phyloP scores from a whole-genome alignment of 371 early-diverging fungal genomes.

The Saksenaea oblongispora region DNA sequence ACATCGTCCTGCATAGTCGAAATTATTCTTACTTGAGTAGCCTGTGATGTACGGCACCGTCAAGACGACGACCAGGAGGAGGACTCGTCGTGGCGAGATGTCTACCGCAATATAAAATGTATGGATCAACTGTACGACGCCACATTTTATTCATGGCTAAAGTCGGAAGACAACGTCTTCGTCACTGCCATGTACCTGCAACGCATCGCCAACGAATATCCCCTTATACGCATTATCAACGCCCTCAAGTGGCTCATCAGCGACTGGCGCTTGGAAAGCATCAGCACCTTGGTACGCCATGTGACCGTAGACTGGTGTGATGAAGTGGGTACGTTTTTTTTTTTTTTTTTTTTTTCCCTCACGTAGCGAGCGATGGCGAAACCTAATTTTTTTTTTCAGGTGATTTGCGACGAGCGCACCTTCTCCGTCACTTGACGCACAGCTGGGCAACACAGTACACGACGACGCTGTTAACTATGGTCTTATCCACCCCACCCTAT shows the following conservation, averaged over 20 bases:
- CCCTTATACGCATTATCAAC: conserved; percentile 68
- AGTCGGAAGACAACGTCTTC: conserved; percentile 73
- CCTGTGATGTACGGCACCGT: not conserved
- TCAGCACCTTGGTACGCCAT: conserved; percentile 62
- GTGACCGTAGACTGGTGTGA: conserved; percentile 69
- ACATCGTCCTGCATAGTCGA: not conserved
- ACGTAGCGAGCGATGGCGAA: not conserved
- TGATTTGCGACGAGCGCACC: conserved; percentile 54
- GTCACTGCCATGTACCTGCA: conserved; percentile 71
- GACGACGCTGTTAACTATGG: conserved; percentile 48
- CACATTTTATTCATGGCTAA: conserved; percentile 74
- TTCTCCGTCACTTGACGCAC: conserved; percentile 55
- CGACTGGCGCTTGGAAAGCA: conserved; percentile 72
- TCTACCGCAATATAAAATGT: conserved; percentile 66
- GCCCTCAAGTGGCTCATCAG: conserved; percentile 72
- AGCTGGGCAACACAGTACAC: conserved; percentile 66
- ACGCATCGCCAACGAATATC: conserved; percentile 74
- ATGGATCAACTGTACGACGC: conserved; percentile 79
- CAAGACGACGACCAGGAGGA: not conserved
- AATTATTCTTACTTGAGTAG: not conserved
- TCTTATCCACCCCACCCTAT: conserved; percentile 42
- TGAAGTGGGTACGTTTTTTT: conserved; percentile 31
- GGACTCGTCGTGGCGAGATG: conserved; percentile 56
- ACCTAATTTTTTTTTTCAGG: conserved; percentile 27
- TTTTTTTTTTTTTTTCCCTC: too few species aligned